These are phyloP conservation scores for Guyanaporus albipodus DNA, from an alignment of 768 basidiomycete genomes.

Conservation along the genomic window DNA sequence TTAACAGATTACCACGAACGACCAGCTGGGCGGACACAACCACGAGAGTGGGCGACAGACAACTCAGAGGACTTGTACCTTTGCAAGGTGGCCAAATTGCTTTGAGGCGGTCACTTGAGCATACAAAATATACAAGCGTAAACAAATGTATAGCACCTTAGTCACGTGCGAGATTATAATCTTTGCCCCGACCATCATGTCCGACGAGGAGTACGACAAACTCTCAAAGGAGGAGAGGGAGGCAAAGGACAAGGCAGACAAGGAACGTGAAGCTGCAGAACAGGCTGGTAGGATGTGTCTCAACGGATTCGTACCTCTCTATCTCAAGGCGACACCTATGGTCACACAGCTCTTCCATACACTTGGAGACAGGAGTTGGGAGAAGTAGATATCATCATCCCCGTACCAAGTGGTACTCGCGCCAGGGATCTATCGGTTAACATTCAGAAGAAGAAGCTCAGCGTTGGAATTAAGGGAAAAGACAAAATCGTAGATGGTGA, in stretches of 20 bases:
- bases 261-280: constrained; percentile 68
- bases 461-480: constrained; percentile 79
- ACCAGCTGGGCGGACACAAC: constrained; percentile 9
- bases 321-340: constrained; percentile 16
- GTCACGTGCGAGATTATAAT: constrained; percentile 31
- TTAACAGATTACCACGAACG: constrained; percentile 2
- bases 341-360: constrained; percentile 74
- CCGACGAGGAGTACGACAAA: constrained; percentile 64
- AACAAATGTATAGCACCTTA: constrained; percentile 19
- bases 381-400: constrained; percentile 79
- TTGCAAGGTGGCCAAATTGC: constrained; percentile 12
- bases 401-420: constrained; percentile 85
- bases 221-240: constrained; percentile 76
- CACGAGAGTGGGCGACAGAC: constrained; percentile 5
- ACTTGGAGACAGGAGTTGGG: constrained; percentile 86
- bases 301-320: constrained; percentile 12
- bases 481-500: constrained; percentile 87
- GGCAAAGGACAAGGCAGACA: constrained; percentile 61
- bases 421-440: constrained; percentile 68
- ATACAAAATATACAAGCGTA: constrained; percentile 31
- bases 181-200: constrained; percentile 27
- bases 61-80: constrained; percentile 7
- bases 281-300: constrained; percentile 66
- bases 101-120: constrained; percentile 16
- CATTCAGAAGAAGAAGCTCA: constrained; percentile 80